Base-by-base conservation (phyloP, 2,329 filamentous ascomycete species). In the Microdochium nivale region DNA sequence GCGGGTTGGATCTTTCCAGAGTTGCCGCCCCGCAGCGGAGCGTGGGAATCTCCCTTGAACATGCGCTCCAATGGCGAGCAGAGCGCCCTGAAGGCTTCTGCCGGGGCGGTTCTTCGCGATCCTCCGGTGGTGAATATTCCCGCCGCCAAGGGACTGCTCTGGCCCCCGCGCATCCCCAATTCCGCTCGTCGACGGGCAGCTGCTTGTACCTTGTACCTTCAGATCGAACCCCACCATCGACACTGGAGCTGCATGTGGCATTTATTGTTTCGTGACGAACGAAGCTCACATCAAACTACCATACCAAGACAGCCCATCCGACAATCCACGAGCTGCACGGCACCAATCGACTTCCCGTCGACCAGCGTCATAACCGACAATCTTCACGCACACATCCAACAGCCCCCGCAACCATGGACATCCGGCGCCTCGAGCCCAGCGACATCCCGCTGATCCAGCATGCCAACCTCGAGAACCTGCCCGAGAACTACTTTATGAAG, bases 401-500 rank as follows among this genome's bases (percentile, higher is more conserved):
- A 46, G n/a, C n/a, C n/a, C n/a, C 27, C 43, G 23, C 48, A 71
- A 72, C 55, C 70, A 97, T 95, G 89, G 89, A 95, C 74, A 95
- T 99, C 72, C 87, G 92, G 58, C 77, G 94, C 58, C 84, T 99
- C 60, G 86, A 83, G 59, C 78, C 89, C 57, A 87, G 83, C 57
- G 89, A 95, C 72, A 88, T 95, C 59, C 89, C 89, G 59, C 85
- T 94, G 66, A 90, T 99, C 67, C 94, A 99, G 75, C 90, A 95
- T 71, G 92, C 92, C 67, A 97, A 99, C 77, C 91, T 99, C 68
- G 95, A 95, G 69, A 99, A 99, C 76, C 81, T 99, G 51, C 94
- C 94, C 58, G 94, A 99, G 73, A 99, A 99, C 79, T 99, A 99
- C 81, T 97, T 97, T 70, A 88, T 96, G 73, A 99, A 99, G 80